Conservation (phyloP, 2,329 filamentous ascomycete genomes). For the Hypoxylon sp. region DNA sequence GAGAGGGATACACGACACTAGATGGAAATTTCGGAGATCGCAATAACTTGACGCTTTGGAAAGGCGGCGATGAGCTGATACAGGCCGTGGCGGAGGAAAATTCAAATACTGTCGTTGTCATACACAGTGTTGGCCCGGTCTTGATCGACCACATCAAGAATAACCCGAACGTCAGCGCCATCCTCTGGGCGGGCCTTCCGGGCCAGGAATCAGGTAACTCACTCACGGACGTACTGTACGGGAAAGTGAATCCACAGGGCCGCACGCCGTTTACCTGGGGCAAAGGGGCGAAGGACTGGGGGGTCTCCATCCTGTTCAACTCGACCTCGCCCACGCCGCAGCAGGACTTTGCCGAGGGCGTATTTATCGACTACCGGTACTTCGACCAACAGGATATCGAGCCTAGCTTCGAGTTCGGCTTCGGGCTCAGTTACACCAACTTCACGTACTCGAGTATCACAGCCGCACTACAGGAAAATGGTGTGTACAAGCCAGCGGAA, state of each 20-base stretch:
- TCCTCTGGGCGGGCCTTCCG: conserved; percentile 83
- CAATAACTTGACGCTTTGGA: conserved; percentile 92
- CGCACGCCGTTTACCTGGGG: conserved; percentile 85
- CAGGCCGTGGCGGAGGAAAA: conserved; percentile 80
- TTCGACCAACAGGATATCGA: conserved; percentile 76
- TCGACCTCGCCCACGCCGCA: conserved; percentile 75
- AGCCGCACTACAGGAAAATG: conserved; percentile 61
- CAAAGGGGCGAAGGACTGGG: conserved; percentile 73
- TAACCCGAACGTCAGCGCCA: conserved; percentile 82
- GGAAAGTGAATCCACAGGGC: conserved; percentile 79
- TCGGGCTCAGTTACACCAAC: conserved; percentile 83
- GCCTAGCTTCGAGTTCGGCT: conserved; percentile 84
- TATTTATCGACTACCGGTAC: conserved; percentile 84
- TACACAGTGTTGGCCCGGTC: conserved; percentile 87
- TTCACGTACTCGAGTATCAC: conserved; percentile 79
- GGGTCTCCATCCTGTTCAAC: conserved; percentile 74
- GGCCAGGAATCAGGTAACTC: conserved; percentile 86
- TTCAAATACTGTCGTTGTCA: conserved; percentile 90
- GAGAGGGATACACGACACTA: conserved; percentile 86
- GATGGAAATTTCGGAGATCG: conserved; percentile 89
- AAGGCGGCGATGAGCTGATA: conserved; percentile 82
- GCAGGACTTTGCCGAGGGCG: conserved; percentile 79
- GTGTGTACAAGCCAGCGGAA: conserved; percentile 67
- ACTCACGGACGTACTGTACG: conserved; percentile 83
- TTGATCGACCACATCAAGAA: conserved; percentile 78